Evolutionary conservation across 129 eudicot species (phyloP).

Genomic region (Glebionis coronaria): DNA sequence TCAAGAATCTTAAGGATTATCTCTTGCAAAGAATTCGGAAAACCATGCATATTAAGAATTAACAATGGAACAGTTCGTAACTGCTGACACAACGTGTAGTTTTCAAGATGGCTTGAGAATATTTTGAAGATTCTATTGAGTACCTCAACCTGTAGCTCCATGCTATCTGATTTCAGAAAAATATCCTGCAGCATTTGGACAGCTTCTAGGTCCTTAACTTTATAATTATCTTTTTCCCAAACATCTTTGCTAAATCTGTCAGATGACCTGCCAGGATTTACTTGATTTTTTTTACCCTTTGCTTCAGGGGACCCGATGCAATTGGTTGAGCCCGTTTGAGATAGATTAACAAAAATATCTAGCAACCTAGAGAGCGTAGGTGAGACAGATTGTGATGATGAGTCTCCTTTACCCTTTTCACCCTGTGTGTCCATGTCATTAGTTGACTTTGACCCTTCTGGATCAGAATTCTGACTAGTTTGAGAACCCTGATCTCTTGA

Average conservation of each 20-base stretch:
- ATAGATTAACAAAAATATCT: constrained; percentile 77
- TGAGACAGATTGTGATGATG: constrained; percentile 37
- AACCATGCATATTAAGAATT: constrained; percentile 90
- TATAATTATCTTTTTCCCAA: constrained; percentile 75
- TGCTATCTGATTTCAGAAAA: constrained; percentile 82
- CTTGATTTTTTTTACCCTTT: constrained; percentile 40
- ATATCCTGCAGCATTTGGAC: constrained; percentile 97
- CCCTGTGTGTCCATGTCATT: constrained; percentile 37
- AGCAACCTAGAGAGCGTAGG: constrained; percentile 88
- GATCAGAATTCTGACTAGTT: constrained; percentile 28
- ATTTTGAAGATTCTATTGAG: constrained; percentile 87
- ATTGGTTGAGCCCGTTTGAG: constrained; percentile 69
- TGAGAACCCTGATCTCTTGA: constrained; percentile 45
- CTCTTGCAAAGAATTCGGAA: constrained; percentile 78
- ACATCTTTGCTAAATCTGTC: constrained; percentile 45
- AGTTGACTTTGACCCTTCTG: constrained; percentile 31
- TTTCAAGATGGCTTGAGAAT: constrained; percentile 95
- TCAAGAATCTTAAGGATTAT: constrained; percentile 92
- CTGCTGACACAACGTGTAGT: constrained; percentile 87
- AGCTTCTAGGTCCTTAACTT: constrained; percentile 92
- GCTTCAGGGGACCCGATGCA: constrained; percentile 35
- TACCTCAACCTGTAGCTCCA: constrained; percentile 84
- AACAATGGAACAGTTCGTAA: constrained; percentile 84
- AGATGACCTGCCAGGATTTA: constrained; percentile 51
- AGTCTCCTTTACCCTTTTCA: constrained; percentile 19